Conservation (phyloP, 176 grass and related monocot genomes). For the Carex parvula region DNA sequence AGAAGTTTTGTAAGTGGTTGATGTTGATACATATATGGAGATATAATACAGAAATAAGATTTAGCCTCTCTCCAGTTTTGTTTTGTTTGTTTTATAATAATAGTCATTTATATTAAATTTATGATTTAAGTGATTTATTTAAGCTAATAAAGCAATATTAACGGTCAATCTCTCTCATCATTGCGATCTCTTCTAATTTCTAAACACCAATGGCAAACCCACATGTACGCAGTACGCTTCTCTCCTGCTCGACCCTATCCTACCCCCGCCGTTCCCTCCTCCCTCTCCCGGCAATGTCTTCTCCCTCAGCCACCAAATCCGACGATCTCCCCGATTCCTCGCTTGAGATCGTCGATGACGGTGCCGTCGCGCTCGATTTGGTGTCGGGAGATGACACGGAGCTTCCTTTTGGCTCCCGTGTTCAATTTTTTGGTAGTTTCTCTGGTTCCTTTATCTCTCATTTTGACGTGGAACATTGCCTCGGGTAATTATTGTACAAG, state of each 20-base stretch:
- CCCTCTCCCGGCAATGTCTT: constrained; percentile 2
- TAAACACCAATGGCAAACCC: constrained; percentile 16
- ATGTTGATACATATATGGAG: too few relatives aligned
- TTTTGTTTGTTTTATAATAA: too few relatives aligned
- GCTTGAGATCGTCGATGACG: constrained; percentile 79
- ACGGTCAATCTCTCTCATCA: too few relatives aligned
- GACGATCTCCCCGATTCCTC: constrained; percentile 33
- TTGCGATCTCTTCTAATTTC: too few relatives aligned
- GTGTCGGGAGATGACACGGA: constrained; percentile 57
- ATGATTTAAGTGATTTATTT: too few relatives aligned
- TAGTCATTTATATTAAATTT: too few relatives aligned
- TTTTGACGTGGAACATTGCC: neutral
- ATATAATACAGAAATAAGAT: too few relatives aligned
- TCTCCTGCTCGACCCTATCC: neutral
- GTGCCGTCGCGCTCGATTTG: constrained; percentile 80
- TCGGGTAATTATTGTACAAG: neutral
- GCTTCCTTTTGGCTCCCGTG: constrained; percentile 52
- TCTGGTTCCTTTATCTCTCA: neutral
- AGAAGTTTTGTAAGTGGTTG: too few relatives aligned
- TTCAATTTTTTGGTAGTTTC: constrained; percentile 73
- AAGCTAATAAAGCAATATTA: too few relatives aligned
- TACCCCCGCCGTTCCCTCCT: constrained; percentile 20
- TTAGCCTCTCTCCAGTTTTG: too few relatives aligned
- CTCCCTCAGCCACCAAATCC: neutral
- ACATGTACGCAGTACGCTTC: neutral